phyloP scores from a whole-genome alignment of 495 filamentous ascomycete species.

The Hypomontagnella monticulosa region DNA sequence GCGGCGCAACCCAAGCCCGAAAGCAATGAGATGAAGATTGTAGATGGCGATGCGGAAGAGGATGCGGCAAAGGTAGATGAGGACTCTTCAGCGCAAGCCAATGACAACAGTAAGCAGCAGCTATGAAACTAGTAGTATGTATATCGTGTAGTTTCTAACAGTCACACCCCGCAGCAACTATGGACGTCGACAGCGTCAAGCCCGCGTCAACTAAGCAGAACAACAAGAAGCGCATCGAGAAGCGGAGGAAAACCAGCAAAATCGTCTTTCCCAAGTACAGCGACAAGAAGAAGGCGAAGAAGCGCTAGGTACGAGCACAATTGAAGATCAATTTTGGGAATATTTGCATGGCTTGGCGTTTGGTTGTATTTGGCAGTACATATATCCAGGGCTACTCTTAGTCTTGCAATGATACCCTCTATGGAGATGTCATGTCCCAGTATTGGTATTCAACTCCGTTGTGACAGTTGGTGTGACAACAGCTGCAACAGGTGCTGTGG shows the following conservation, averaged over 20 bases:
- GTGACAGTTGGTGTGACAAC: slow-evolving; percentile 1
- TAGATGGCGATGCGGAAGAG: slow-evolving; percentile 37
- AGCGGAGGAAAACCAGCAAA: slow-evolving; percentile 59
- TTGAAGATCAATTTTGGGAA: neutral
- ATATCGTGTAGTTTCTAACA: slow-evolving; percentile 22
- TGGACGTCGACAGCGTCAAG: slow-evolving; percentile 59
- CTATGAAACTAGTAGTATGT: no score
- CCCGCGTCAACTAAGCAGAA: slow-evolving; percentile 43
- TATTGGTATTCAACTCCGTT: slow-evolving; percentile 21
- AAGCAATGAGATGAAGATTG: slow-evolving; percentile 33
- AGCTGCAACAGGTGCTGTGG: neutral
- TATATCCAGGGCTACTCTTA: slow-evolving; percentile 35
- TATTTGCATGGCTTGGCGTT: slow-evolving; percentile 31
- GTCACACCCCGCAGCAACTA: slow-evolving; percentile 41
- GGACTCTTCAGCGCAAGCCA: slow-evolving; percentile 8
- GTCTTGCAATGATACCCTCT: slow-evolving; percentile 37
- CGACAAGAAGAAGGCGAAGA: slow-evolving; percentile 55
- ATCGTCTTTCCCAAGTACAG: slow-evolving; percentile 64
- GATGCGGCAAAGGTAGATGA: slow-evolving; percentile 51
- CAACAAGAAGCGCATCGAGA: slow-evolving; percentile 54
- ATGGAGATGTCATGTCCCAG: slow-evolving; percentile 24
- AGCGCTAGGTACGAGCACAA: slow-evolving; percentile 37
- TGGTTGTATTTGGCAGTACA: slow-evolving; percentile 29
- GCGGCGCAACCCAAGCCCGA: slow-evolving; percentile 69
- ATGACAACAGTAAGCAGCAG: slow-evolving; percentile 49